Evolutionary conservation across 768 basidiomycete genomes (phyloP), one percentile per base, ranked within the genome.

Genomic region (Boletus rubroflammeus): DNA sequence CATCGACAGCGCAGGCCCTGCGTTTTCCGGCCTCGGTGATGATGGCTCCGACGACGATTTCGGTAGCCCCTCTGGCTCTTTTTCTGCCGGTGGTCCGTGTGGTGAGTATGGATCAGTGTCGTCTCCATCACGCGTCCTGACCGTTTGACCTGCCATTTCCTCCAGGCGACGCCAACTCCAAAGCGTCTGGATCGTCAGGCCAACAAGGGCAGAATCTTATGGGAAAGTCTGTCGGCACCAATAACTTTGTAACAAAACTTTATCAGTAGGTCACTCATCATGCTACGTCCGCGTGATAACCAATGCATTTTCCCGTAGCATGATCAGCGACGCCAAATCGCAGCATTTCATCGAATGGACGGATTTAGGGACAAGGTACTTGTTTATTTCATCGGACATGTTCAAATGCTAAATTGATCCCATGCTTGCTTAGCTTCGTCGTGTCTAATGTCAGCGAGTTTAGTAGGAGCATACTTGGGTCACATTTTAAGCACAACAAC

Each of bases 401-500:
- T 21, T 52, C 36, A 26, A 58, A 23, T 39, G 42, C 21, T 31
- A 13, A 45, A 40, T 35, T 41, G 32, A 57, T 25, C 15, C 14
- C 13, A 41, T 51, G 0, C 35, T 35, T 41, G 26, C 14, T 28
- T 39, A 80, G 87, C 44, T 92, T 93, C 62, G 88, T 92, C 43
- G 90, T 93, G 34, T 87, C 85, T 40, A 91, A 90, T 56, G 88
- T 90, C 45, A 86, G 87, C 68, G 88, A 91, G 67, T 93, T 93
- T 68, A 90, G 88, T 61, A 77, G 88, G 56, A 88, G 82, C 64
- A 91, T 92, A 61, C 77, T 93, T 29, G 90, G 90, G 3, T 83
- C 85, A 3, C 90, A 93, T 67, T 93, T 93, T 73, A 93, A 92
- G 71, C 91, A 93, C 73, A 92, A 91, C 69, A 92, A 92, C 67